Conservation (phyloP, 2,329 filamentous ascomycete genomes). For the Parastagonospora nodorum region DNA sequence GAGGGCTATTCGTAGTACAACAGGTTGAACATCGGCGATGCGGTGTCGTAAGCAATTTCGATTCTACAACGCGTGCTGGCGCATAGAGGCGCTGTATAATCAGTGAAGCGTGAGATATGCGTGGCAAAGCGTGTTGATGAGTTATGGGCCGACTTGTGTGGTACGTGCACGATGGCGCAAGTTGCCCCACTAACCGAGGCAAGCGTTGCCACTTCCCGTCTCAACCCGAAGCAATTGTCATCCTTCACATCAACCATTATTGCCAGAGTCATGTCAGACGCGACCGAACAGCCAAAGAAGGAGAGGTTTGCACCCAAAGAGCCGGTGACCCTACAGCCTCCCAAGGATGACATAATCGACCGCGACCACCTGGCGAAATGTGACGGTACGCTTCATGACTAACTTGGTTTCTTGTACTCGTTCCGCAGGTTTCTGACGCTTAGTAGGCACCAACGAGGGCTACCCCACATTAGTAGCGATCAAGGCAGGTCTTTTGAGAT, state of each 20-base stretch:
- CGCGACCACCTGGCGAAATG: constrained; percentile 78
- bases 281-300: constrained; percentile 41
- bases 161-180: constrained; percentile 14
- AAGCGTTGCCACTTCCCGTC: constrained; percentile 7
- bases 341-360: constrained; percentile 87
- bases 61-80: too few species aligned
- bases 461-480: constrained; percentile 66
- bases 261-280: constrained; percentile 37
- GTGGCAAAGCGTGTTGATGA: not conserved
- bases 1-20: too few species aligned
- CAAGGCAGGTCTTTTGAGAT: constrained; percentile 48
- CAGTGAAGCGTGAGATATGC: not conserved
- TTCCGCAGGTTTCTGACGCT: too few species aligned
- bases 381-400: constrained; percentile 66
- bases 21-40: too few species aligned
- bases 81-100: too few species aligned
- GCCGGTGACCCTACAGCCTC: constrained; percentile 75
- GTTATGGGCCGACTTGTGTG: constrained; percentile 1
- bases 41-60: too few species aligned
- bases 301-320: constrained; percentile 77
- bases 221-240: not conserved
- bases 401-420: too few species aligned
- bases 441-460: constrained; percentile 65
- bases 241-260: constrained; percentile 5
- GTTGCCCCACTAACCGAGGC: constrained; percentile 25